Percentiles rank a stretch among this genome's conserved stretches.
phyloP scores from a whole-genome alignment of 169 alveolate species.

The Plasmodium ovale region DNA sequence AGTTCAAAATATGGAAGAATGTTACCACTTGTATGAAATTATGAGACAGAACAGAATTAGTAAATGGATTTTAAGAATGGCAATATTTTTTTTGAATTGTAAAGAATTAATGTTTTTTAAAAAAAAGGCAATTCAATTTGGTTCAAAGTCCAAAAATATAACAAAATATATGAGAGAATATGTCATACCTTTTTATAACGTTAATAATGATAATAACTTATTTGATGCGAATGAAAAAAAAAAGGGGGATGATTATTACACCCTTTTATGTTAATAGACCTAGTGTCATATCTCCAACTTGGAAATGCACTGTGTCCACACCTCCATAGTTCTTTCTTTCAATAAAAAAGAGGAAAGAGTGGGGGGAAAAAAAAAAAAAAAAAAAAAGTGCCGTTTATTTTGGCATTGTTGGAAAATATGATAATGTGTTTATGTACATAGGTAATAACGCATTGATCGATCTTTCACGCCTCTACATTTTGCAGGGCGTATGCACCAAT shows the following conservation, averaged over 20 bases:
- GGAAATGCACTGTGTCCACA: not conserved
- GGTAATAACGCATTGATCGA: too few relatives aligned
- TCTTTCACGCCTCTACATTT: too few relatives aligned
- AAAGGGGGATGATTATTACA: conserved; percentile 30
- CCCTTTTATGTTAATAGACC: too few relatives aligned
- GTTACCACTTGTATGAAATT: conserved; percentile 10
- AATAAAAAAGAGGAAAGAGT: too few relatives aligned
- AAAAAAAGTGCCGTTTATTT: too few relatives aligned
- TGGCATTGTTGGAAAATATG: too few relatives aligned
- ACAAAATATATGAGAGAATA: conserved; percentile 50
- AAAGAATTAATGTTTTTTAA: conserved; percentile 79
- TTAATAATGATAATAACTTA: not conserved
- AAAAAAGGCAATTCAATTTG: conserved; percentile 86
- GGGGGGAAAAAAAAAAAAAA: too few relatives aligned
- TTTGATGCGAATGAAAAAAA: conserved; percentile 11
- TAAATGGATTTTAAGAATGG: conserved; percentile 85
- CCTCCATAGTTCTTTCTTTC: too few relatives aligned
- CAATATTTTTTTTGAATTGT: conserved; percentile 68
- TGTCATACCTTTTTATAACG: not conserved
- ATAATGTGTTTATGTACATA: too few relatives aligned
- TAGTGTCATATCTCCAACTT: too few relatives aligned
- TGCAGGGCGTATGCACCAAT: too few relatives aligned
- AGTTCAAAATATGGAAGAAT: not conserved
- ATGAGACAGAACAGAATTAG: conserved; percentile 41
- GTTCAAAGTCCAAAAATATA: conserved; percentile 78